Percentiles rank a stretch among this genome's conserved stretches.
These are phyloP conservation scores for Dioszegia crocea DNA, from an alignment of 768 basidiomycete genomes.

Conservation along the genomic window DNA sequence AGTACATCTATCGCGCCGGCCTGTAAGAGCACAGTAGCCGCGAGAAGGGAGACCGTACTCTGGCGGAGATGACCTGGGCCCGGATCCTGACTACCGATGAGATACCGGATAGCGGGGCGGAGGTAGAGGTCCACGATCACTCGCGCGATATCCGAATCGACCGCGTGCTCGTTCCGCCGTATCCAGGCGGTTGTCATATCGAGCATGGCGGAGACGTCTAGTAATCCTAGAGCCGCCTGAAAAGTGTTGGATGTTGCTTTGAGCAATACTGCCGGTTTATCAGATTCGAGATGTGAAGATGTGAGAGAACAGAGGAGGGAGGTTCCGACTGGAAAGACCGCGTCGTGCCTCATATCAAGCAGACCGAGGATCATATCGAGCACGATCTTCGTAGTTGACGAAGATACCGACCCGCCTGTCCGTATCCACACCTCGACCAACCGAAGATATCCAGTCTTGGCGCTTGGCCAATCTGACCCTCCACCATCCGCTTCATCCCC, in stretches of 20 bases:
- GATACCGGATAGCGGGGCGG: constrained; percentile 20
- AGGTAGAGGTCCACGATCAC: constrained; percentile 30
- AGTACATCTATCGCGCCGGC: constrained; percentile 22
- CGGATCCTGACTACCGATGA: constrained; percentile 17
- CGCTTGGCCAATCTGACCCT: constrained; percentile 25
- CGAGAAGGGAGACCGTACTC: constrained; percentile 18
- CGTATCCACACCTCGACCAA: constrained; percentile 32
- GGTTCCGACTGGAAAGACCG: constrained; percentile 18
- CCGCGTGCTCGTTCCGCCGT: constrained; percentile 7
- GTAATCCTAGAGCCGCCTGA: constrained; percentile 20
- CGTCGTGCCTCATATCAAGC: constrained; percentile 13
- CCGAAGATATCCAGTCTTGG: constrained; percentile 26
- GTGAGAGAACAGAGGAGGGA: constrained; percentile 22
- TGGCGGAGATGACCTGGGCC: constrained; percentile 23
- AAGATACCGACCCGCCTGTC: constrained; percentile 28
- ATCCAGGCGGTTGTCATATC: constrained; percentile 28
- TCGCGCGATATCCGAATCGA: constrained; percentile 16
- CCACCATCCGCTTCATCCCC: constrained; percentile 16
- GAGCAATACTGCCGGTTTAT: constrained; percentile 18
- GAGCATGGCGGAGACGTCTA: constrained; percentile 38
- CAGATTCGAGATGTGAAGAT: constrained; percentile 23
- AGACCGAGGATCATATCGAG: constrained; percentile 35
- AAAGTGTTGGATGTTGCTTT: constrained; percentile 32
- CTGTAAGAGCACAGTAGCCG: constrained; percentile 22
- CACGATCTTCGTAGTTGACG: constrained; percentile 16